phyloP scores from a whole-genome alignment of 257 asterid species.

The Solanum tarijense region DNA sequence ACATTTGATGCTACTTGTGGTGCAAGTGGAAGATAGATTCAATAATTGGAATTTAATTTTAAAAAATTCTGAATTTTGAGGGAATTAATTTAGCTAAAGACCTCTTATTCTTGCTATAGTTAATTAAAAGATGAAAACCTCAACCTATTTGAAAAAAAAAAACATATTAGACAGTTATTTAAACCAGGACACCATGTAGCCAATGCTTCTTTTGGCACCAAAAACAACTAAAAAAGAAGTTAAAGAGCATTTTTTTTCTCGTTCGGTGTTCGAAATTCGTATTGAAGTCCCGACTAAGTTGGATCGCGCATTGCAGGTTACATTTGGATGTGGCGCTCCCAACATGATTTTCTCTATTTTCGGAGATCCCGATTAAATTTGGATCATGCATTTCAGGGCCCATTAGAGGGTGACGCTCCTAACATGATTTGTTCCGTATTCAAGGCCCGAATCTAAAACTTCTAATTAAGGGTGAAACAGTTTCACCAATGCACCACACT shows the following conservation, averaged over 20 bases:
- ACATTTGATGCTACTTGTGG: background rate
- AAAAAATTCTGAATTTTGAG: background rate
- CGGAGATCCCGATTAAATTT: fast-evolving
- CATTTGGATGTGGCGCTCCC: background rate
- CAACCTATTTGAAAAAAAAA: background rate
- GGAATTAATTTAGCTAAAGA: background rate
- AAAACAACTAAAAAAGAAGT: background rate
- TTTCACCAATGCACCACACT: background rate
- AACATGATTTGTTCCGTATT: no score
- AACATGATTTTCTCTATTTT: no score
- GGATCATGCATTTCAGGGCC: background rate
- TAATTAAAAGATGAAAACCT: background rate
- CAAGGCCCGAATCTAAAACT: no score
- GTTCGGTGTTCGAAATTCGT: no score
- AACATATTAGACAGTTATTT: background rate
- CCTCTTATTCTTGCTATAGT: background rate
- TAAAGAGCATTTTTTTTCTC: no score
- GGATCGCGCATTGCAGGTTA: background rate
- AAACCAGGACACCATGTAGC: background rate
- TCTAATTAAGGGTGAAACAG: no score
- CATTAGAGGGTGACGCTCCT: no score
- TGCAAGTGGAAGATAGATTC: background rate
- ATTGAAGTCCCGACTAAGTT: background rate
- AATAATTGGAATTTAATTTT: background rate
- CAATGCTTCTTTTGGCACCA: background rate